Evolutionary conservation across 2,329 filamentous ascomycete species (phyloP).

Genomic region (Alternaria ventricosa): DNA sequence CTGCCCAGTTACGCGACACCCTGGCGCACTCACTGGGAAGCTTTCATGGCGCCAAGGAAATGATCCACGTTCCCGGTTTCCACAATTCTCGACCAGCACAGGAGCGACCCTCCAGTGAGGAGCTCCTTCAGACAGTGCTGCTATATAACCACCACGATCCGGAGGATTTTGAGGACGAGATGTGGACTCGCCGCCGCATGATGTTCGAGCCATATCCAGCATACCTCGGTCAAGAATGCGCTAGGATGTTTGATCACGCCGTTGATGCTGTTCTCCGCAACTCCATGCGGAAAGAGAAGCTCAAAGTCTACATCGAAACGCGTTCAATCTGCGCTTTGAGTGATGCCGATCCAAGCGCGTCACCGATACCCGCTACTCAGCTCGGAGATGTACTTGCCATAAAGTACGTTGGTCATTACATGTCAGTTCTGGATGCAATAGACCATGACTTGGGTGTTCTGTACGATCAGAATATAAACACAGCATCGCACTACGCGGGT

Average conservation of each 20-base stretch:
- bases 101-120: neutral
- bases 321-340: neutral
- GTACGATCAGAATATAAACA: neutral
- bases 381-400: neutral
- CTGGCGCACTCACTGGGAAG: neutral
- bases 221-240: rapidly evolving
- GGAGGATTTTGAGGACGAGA: neutral
- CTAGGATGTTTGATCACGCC: neutral
- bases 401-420: neutral
- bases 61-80: neutral
- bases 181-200: neutral
- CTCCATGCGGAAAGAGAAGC: neutral
- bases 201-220: neutral
- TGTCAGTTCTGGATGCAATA: neutral
- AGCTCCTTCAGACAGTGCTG: neutral
- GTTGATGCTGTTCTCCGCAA: neutral
- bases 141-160: neutral
- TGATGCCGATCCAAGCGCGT: neutral
- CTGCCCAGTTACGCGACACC: neutral
- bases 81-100: neutral
- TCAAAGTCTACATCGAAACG: neutral
- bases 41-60: neutral
- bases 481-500: neutral
- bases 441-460: neutral
- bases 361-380: neutral